Conservation (phyloP, 805 yeast species). For the Kluyveromyces starmeri region DNA sequence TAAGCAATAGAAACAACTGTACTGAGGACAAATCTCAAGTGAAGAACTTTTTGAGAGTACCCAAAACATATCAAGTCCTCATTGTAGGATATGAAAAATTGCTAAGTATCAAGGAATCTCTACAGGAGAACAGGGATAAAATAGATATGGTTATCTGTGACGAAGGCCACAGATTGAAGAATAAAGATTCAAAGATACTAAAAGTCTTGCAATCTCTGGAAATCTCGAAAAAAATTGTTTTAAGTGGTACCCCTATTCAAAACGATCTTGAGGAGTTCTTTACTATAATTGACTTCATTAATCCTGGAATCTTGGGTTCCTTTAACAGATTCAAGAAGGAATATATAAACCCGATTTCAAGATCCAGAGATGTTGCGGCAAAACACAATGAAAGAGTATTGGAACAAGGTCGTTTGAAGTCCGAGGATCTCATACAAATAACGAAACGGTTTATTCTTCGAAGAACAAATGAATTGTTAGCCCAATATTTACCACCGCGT, state of each 20-base stretch:
- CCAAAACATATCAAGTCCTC: slow-evolving; percentile 67
- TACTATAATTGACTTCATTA: slow-evolving; percentile 71
- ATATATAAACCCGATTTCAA: slow-evolving; percentile 61
- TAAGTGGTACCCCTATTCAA: slow-evolving; percentile 91
- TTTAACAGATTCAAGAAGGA: slow-evolving; percentile 48
- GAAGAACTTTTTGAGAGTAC: slow-evolving; percentile 51
- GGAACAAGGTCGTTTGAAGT: slow-evolving; percentile 49
- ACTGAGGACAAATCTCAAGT: slow-evolving; percentile 49
- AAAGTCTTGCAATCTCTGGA: slow-evolving; percentile 50
- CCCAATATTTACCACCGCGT: slow-evolving; percentile 58
- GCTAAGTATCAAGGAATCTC: slow-evolving; percentile 42
- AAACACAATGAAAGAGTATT: slow-evolving; percentile 43
- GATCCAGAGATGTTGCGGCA: slow-evolving; percentile 56
- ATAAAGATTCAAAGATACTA: slow-evolving; percentile 59
- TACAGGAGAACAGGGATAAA: slow-evolving; percentile 31
- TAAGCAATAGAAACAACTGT: slow-evolving; percentile 41
- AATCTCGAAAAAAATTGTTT: slow-evolving; percentile 47
- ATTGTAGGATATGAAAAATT: slow-evolving; percentile 85
- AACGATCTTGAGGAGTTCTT: slow-evolving; percentile 81
- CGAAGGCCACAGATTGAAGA: slow-evolving; percentile 90
- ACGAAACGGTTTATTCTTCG: slow-evolving; percentile 66
- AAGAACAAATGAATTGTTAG: slow-evolving; percentile 52
- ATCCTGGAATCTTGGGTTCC: slow-evolving; percentile 73
- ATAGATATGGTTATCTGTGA: slow-evolving; percentile 80
- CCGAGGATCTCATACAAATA: slow-evolving; percentile 52